phyloP scores from a whole-genome alignment of 495 filamentous ascomycete genomes.

The Penicillium argentinense region DNA sequence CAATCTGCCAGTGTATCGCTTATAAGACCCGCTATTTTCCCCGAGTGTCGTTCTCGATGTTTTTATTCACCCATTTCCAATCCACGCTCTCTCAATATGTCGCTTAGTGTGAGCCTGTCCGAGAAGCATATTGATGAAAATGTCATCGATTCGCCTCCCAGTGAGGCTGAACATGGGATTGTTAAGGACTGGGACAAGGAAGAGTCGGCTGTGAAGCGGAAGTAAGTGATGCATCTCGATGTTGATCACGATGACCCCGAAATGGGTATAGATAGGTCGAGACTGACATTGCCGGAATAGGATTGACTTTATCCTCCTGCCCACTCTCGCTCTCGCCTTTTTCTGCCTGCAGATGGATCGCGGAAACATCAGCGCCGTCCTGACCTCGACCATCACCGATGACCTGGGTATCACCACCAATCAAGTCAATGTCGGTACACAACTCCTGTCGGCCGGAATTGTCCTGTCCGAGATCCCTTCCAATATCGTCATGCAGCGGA shows the following conservation, averaged over 20 bases:
- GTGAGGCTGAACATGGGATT: conserved; percentile 20
- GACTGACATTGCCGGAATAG: conserved; percentile 23
- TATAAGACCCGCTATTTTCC: no score
- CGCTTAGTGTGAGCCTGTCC: background rate
- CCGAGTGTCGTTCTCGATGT: no score
- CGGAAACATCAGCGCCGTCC: conserved; percentile 49
- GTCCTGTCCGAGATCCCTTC: conserved; percentile 59
- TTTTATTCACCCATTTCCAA: no score
- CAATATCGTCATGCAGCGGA: conserved; percentile 54
- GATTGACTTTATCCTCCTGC: conserved; percentile 52
- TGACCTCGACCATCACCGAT: conserved; percentile 51
- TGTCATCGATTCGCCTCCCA: conserved; percentile 9
- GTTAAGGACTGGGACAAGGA: conserved; percentile 35
- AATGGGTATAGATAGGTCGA: background rate
- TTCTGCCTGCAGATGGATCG: conserved; percentile 59
- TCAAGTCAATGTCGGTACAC: conserved; percentile 58
- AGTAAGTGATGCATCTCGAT: conserved; percentile 18
- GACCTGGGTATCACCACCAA: conserved; percentile 56
- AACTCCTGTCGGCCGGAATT: conserved; percentile 55
- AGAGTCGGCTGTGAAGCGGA: conserved; percentile 28
- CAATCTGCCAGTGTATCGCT: no score
- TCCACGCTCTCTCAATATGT: conserved; percentile 1
- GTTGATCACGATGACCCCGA: background rate
- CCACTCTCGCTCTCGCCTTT: conserved; percentile 54
- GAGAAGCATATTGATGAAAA: conserved; percentile 17